phyloP scores from a whole-genome alignment of 2,329 filamentous ascomycete species.

The Claviceps purpurea region DNA sequence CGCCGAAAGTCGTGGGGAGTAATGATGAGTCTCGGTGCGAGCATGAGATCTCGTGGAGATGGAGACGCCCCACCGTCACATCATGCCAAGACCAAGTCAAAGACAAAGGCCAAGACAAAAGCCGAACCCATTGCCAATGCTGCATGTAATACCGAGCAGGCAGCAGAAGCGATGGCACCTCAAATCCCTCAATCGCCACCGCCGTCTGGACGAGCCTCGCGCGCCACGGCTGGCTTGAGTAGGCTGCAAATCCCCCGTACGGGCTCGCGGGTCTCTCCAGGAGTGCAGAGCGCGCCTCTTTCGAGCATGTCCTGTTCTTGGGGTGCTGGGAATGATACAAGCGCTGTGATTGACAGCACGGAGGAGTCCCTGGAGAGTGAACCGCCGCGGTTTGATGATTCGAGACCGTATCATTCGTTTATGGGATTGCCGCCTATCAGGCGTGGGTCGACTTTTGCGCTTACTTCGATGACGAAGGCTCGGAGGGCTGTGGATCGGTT shows the following conservation, averaged over 20 bases:
- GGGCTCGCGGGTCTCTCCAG: neutral
- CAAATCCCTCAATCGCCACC: neutral
- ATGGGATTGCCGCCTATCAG: constrained; percentile 45
- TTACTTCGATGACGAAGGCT: constrained; percentile 19
- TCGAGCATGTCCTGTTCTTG: neutral
- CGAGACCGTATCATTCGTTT: constrained; percentile 36
- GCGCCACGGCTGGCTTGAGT: constrained; percentile 7
- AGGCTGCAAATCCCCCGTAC: constrained; percentile 6
- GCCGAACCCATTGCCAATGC: neutral
- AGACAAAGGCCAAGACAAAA: neutral
- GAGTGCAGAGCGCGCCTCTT: neutral
- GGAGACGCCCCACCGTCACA: constrained; percentile 9
- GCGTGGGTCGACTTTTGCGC: constrained; percentile 41
- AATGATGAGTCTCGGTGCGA: constrained; percentile 19
- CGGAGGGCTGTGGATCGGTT: constrained; percentile 20
- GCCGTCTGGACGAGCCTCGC: neutral
- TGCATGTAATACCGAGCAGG: neutral
- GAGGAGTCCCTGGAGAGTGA: constrained; percentile 10
- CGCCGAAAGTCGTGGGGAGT: constrained; percentile 33
- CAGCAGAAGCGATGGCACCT: constrained; percentile 1
- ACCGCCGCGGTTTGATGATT: constrained; percentile 12
- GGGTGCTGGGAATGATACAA: neutral
- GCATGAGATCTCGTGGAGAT: constrained; percentile 16
- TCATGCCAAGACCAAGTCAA: neutral
- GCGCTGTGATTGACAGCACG: neutral